Evolutionary conservation across 257 asterid genomes (phyloP).

Genomic region (Fraxinus quadrangulata): DNA sequence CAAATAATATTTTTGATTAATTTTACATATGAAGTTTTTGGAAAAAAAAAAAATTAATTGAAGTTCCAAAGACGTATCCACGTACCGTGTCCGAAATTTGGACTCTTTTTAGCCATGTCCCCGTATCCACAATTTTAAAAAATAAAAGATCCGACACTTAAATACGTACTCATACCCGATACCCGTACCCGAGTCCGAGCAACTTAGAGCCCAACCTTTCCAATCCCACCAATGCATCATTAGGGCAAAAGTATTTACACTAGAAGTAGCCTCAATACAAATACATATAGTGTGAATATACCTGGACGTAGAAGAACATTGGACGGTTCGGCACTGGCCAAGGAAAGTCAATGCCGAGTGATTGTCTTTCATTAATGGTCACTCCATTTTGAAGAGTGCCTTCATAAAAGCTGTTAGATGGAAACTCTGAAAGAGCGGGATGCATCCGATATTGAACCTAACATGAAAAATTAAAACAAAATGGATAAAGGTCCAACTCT

Average conservation of each 20-base stretch:
- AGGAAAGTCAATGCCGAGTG: slow-evolving; percentile 96
- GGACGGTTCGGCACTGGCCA: slow-evolving; percentile 99
- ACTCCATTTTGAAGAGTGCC: slow-evolving; percentile 99
- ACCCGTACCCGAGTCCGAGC: too few relatives aligned
- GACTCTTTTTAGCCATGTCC: too few relatives aligned
- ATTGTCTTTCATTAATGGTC: slow-evolving; percentile 88
- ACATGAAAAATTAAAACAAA: slow-evolving; percentile 10
- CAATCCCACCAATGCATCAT: slow-evolving; percentile 13
- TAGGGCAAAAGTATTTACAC: slow-evolving; percentile 11
- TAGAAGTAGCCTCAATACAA: slow-evolving; percentile 8
- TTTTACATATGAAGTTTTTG: too few relatives aligned
- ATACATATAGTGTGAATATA: slow-evolving; percentile 26
- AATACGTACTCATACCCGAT: too few relatives aligned
- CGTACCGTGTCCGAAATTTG: too few relatives aligned
- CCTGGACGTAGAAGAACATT: slow-evolving; percentile 99
- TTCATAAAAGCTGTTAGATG: slow-evolving; percentile 96
- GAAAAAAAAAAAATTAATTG: too few relatives aligned
- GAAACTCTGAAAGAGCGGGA: slow-evolving; percentile 95
- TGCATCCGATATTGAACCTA: slow-evolving; percentile 99
- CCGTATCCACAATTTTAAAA: too few relatives aligned
- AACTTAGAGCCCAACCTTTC: neutral
- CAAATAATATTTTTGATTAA: too few relatives aligned
- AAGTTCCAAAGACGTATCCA: too few relatives aligned
- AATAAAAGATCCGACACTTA: too few relatives aligned
- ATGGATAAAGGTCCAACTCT: slow-evolving; percentile 8